Percentiles rank a stretch among this genome's conserved stretches.
These are phyloP conservation scores for Panicum miliaceum DNA, from an alignment of 176 grass and related monocot species.

Conservation along the genomic window DNA sequence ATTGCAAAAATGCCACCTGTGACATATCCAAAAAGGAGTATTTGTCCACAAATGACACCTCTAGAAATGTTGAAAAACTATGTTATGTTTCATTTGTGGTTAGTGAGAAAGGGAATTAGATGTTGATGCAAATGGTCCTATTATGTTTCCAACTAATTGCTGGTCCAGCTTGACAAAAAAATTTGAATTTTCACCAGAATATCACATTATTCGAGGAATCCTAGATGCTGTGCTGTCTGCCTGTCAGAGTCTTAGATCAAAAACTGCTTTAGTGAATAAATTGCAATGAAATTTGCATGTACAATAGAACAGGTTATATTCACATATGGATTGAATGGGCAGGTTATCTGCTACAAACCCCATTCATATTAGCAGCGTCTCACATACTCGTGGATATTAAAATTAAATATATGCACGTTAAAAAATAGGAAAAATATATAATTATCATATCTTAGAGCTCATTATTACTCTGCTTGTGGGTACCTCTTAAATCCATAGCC, in stretches of 20 bases:
- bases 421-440: neutral
- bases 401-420: neutral
- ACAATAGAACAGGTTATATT: neutral
- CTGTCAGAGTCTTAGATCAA: neutral
- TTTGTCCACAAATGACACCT: neutral
- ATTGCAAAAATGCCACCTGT: neutral
- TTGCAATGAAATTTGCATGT: neutral
- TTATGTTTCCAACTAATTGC: slow-evolving; percentile 8
- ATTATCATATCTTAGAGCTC: slow-evolving; percentile 8
- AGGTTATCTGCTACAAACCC: neutral
- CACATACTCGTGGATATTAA: neutral
- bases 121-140: slow-evolving; percentile 15
- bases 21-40: neutral
- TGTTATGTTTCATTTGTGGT: neutral
- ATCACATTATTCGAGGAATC: too few species aligned
- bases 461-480: neutral
- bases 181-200: neutral
- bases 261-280: neutral
- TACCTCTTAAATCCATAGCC: neutral
- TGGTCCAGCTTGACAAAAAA: neutral
- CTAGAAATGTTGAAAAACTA: neutral
- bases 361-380: neutral
- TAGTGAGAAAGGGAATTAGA: slow-evolving; percentile 7
- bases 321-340: neutral
- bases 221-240: neutral